Base-by-base conservation (phyloP, 2,329 filamentous ascomycete species). In the Aspergillus brunneoviolaceus region DNA sequence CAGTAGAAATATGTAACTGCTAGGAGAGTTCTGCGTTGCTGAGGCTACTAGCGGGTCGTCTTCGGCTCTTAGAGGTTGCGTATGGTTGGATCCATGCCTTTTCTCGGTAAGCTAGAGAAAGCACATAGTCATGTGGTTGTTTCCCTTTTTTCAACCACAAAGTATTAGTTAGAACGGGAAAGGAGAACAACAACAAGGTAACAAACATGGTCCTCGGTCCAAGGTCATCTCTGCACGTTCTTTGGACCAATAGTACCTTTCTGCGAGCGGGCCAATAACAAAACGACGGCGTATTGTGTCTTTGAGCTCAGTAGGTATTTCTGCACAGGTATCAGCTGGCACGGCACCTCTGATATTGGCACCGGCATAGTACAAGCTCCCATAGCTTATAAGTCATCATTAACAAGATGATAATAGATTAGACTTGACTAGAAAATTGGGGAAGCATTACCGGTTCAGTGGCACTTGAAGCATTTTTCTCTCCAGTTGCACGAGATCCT, bases 161-260 rank as follows among this genome's bases (percentile, higher is more conserved):
- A 39, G 3, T 2, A 16, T 59, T 48, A 55, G 60, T 31, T 47
- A 57, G 54, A 4, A 27, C 14, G 25, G 11, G 5, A 39, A 49
- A 48, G 29, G 27, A 16, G 58, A 62, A 57, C 23, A 49, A 29
- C 2, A 29, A 9, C 7, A 9, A 29, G 31, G 25, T 29, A 14
- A 61, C 73, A 59, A 66, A 79, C 76, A 80, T 51, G 76, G 77
- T n/a, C 78, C 77, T 49, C 75, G 70, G 63, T 78, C 72, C 57
- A 76, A 69, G 31, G 63, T 39, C 69, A 77, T 75, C 7, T 47
- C 60, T 48, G 69, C 67, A 49, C 74, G 70, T 63, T 76, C 68
- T 57, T 69, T 69, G 6, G 67, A 67, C 77, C 73, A 79, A 62
- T 76, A 76, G 16, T 61, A 63, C 55, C 63, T 68, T 21, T 72